A percentile compares a stretch with the other conserved stretches of the same genome.
Conservation (phyloP, 257 asterid species). For the Phtheirospermum japonicum region DNA sequence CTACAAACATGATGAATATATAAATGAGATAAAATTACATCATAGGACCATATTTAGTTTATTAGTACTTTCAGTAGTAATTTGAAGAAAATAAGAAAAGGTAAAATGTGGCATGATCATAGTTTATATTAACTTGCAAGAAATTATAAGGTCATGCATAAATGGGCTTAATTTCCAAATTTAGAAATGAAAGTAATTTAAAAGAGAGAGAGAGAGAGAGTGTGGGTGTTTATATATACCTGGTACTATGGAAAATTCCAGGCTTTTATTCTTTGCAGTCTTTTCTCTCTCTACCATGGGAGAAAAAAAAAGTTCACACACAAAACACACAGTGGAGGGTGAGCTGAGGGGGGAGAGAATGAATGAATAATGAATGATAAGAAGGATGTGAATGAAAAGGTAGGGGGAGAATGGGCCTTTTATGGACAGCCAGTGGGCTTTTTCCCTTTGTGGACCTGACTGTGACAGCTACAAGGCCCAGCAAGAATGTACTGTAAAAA, state of each 20-base stretch:
- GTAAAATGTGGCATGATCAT: too few relatives aligned
- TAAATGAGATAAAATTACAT: too few relatives aligned
- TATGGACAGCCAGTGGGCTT: constrained; percentile 54
- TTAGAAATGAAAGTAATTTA: too few relatives aligned
- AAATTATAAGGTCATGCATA: too few relatives aligned
- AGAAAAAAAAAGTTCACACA: constrained; percentile 25
- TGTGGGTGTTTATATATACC: constrained; percentile 38
- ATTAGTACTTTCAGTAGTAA: too few relatives aligned
- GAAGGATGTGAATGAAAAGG: constrained; percentile 28
- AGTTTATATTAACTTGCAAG: too few relatives aligned
- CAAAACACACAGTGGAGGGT: background rate
- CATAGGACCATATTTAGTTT: too few relatives aligned
- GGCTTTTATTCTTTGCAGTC: constrained; percentile 33
- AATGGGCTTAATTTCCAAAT: too few relatives aligned
- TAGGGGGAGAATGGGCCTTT: constrained; percentile 40
- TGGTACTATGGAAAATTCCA: constrained; percentile 37
- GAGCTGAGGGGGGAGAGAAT: constrained; percentile 19
- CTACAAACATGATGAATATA: constrained; percentile 33
- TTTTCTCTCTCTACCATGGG: constrained; percentile 52
- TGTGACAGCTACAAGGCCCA: constrained; percentile 58
- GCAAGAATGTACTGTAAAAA: constrained; percentile 37
- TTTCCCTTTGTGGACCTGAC: constrained; percentile 41
- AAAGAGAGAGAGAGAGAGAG: background rate
- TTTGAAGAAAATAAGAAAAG: too few relatives aligned
- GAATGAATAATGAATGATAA: constrained; percentile 24